Conservation (phyloP, 768 basidiomycete genomes). For the Inosperma sp. region DNA sequence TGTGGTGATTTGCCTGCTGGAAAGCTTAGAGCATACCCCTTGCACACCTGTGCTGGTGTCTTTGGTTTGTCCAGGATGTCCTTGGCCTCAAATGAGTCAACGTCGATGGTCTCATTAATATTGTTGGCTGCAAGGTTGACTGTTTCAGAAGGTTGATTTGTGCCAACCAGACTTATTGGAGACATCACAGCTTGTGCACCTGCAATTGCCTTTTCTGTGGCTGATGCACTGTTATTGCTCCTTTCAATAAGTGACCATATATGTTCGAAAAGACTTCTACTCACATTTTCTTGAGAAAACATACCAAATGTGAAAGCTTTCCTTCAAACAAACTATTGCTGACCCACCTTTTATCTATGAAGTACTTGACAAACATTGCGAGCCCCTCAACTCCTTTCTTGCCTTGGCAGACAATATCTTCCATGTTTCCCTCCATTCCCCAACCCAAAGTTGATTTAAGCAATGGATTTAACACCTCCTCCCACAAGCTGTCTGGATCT, state of each 20-base stretch:
- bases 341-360: conserved; percentile 17
- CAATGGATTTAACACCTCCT: conserved; percentile 15
- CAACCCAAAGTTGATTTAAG: conserved; percentile 21
- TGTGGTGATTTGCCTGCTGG: conserved; percentile 7
- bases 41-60: conserved; percentile 1
- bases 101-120: not conserved
- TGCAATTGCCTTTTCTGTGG: no score
- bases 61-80: conserved; percentile 1
- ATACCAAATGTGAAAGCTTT: conserved; percentile 20
- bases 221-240: no score
- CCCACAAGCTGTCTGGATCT: conserved; percentile 21
- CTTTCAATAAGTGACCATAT: not conserved
- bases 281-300: conserved; percentile 13
- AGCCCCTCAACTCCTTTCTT: conserved; percentile 20
- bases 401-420: conserved; percentile 13
- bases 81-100: conserved; percentile 1
- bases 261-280: not conserved
- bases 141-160: no score
- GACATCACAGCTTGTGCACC: no score
- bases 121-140: not conserved
- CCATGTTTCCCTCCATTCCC: conserved; percentile 16
- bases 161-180: no score
- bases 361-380: conserved; percentile 18
- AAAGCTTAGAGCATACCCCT: conserved; percentile 1
- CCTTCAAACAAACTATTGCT: conserved; percentile 22